Base-by-base conservation (phyloP, 352 stramenopile genomes). In the Phytophthora sojae region DNA sequence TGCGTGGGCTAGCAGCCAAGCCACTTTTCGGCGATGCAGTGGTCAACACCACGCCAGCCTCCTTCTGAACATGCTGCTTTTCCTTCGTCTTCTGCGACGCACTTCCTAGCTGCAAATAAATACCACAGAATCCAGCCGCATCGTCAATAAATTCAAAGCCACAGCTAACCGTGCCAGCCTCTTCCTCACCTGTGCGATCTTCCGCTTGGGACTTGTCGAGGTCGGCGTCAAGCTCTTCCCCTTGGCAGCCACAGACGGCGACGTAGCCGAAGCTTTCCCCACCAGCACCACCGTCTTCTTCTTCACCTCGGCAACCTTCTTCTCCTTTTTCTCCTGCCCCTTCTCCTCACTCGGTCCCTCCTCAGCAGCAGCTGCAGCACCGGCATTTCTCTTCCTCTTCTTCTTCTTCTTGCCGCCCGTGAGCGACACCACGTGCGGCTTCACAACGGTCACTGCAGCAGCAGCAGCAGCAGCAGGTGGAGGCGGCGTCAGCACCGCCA, bases 391-490 rank as follows among this genome's bases (percentile, higher is more conserved):
- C 45, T 69, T 68, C 32, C 61, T 21, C 21, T 21, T 76, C 39
- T 67, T 21, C 21, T 21, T 76, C 39, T 67, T 80, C 68, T 74
- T 79, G n/a, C 23, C 49, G 9, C 59, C 39, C 25, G 57, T 71
- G 11, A 79, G 26, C 49, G 69, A 69, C 58, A 79, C 61, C 9
- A 76, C 51, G 15, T 69, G 61, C 17, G 69, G 52, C 59, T 71
- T 75, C 1, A 21, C 21, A 21, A 21, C 21, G 21, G 21, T 1
- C 21, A 21, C 21, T 21, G 21, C 21, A 21, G 21, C 21, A 21
- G 21, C 21, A 21, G 21, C 6, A 42, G 57, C 61, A 59, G 37
- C 32, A 56, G 55, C 26, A 30, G 39, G 1, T 17, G 35, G 35
- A 14, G 11, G 11, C 15, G 35, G 29, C 55, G 67, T 50, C 63